These are phyloP conservation scores for Zymoseptoria pseudotritici DNA, from an alignment of 2,329 filamentous ascomycete genomes.

Conservation along the genomic window DNA sequence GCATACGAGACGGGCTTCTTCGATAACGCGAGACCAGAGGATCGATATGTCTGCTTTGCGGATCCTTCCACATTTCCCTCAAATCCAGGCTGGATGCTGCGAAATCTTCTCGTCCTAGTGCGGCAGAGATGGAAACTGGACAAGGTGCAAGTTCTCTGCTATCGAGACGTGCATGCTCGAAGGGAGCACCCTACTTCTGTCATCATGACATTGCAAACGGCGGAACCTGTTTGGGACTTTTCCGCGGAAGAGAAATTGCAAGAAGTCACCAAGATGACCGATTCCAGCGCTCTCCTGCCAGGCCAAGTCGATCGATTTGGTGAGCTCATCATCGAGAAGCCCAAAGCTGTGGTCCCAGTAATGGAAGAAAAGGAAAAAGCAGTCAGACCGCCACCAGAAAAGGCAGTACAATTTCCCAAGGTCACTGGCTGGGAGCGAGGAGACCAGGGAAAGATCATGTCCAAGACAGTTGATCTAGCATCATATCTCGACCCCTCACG, in stretches of 20 bases:
- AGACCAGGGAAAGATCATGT: constrained; percentile 65
- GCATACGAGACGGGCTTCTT: constrained; percentile 87
- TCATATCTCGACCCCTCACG: constrained; percentile 88
- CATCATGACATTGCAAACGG: constrained; percentile 60
- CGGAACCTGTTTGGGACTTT: constrained; percentile 32
- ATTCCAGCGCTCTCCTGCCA: constrained; percentile 22
- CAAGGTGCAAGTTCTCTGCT: constrained; percentile 79
- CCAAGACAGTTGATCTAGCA: constrained; percentile 71
- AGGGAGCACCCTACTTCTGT: constrained; percentile 77
- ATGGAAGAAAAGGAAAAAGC: constrained; percentile 20
- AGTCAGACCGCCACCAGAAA: constrained; percentile 32
- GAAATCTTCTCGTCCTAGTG: constrained; percentile 80
- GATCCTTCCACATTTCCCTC: constrained; percentile 86
- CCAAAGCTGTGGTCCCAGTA: constrained; percentile 2
- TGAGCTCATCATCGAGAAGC: constrained; percentile 23
- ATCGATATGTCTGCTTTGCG: constrained; percentile 78
- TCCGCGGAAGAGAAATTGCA: constrained; percentile 14
- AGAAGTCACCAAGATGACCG: constrained; percentile 20
- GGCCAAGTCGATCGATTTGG: constrained; percentile 26
- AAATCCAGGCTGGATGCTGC: constrained; percentile 84
- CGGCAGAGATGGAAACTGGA: constrained; percentile 71
- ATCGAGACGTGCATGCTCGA: constrained; percentile 71
- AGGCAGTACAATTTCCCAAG: constrained; percentile 52
- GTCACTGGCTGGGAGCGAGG: constrained; percentile 94
- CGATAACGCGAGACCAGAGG: constrained; percentile 58